Evolutionary conservation across 495 filamentous ascomycete genomes (phyloP).

Genomic region (Cairneyella variabilis): DNA sequence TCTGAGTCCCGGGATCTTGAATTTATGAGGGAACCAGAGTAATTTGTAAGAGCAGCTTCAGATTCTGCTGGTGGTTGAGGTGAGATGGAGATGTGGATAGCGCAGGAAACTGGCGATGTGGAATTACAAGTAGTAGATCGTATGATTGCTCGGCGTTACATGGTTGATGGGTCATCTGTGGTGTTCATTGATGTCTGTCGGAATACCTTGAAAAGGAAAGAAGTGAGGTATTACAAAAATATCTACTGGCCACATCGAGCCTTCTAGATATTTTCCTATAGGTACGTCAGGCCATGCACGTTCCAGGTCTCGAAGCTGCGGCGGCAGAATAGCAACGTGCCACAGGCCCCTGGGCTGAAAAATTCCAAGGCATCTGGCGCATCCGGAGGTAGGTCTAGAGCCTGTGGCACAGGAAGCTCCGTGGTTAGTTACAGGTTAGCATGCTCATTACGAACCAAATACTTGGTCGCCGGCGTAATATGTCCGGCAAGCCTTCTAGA

Average conservation of each 20-base stretch:
- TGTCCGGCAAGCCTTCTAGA: too few relatives aligned
- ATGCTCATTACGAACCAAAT: too few relatives aligned
- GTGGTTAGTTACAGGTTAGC: too few relatives aligned
- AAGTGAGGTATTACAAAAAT: conserved; percentile 7
- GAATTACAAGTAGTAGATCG: neutral
- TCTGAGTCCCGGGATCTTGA: conserved; percentile 2
- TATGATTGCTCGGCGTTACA: conserved; percentile 5
- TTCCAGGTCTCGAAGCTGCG: conserved; percentile 8
- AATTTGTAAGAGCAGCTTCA: too few relatives aligned
- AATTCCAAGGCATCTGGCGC: too few relatives aligned
- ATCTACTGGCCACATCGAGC: neutral
- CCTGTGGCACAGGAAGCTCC: too few relatives aligned
- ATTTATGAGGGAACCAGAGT: neutral
- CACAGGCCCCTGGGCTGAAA: too few relatives aligned
- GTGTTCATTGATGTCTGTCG: conserved; percentile 5
- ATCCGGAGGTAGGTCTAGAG: too few relatives aligned
- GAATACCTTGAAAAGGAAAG: neutral
- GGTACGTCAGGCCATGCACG: conserved; percentile 21
- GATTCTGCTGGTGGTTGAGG: too few relatives aligned
- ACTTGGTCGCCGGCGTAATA: too few relatives aligned
- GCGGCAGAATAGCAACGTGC: conserved; percentile 18
- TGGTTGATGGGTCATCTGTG: conserved; percentile 11
- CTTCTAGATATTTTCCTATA: conserved; percentile 12
- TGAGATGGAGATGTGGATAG: neutral
- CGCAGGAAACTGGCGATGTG: neutral